Base-by-base conservation (phyloP, 2,329 filamentous ascomycete genomes). In the Akanthomyces dipterigenus region DNA sequence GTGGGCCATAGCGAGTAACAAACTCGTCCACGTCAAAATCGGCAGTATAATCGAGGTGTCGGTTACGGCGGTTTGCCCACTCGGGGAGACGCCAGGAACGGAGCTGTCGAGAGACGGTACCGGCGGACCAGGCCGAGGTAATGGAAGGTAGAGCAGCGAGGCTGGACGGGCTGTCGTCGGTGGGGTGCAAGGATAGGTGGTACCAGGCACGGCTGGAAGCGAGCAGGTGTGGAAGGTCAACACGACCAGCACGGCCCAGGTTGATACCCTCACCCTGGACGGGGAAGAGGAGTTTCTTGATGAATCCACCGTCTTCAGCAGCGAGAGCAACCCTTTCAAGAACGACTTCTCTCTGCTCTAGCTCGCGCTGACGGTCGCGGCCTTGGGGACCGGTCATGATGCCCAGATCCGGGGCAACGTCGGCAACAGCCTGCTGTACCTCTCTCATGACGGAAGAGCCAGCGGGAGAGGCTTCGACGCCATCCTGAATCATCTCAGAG, bases 11-110 rank as follows among this genome's bases (percentile, higher is more conserved):
- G 49, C 95, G 87, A 67, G 88, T 86, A 22, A 87, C 84, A 68
- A 99, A 98, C 72, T 99, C 95, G 18, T 96, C 91, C 5, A 93
- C 79, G 69, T 99, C 95, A 67, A 98, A 99, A 70, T 99, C 95
- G 1, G 93, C 91, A 0, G 95, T 99, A 74, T 96, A 99, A 71
- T 99, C 95, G 2, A 98, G 85, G 68, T 89, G 87, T 72, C 91
- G 91, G 72, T 93, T 96, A 55, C 95, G 86, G 61, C 93, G 87
- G 71, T 98, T 99, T 1, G 93, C 91, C 95, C 95, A 99, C 73
- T 99, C 95, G 0, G 95, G 89, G 18, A 99, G 80, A 69, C 95
- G 86, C 93, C 95, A 99, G 3, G 92, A 85, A 20, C 95, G 90
- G 20, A 99, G 83, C 73, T 99, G 95, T 62, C 92, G 88, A 2